Evolutionary conservation across 2,329 filamentous ascomycete genomes (phyloP).

Genomic region (Proliferodiscus dingleyae): DNA sequence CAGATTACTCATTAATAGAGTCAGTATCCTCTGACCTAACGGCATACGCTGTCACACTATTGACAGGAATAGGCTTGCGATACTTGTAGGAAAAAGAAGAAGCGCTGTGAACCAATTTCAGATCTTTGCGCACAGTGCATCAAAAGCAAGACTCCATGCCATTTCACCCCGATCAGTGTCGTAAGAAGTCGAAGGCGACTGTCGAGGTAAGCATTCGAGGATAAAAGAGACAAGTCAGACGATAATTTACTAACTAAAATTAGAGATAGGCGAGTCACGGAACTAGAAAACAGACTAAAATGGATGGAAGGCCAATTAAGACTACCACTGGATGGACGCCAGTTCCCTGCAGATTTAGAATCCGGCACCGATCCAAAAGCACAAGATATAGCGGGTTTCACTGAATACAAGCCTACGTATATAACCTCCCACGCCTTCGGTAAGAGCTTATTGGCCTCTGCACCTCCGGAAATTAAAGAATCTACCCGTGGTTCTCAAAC

Average conservation of each 20-base stretch:
- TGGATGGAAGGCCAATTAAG: conserved; percentile 19
- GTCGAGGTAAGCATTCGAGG: conserved; percentile 19
- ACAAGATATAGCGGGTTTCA: conserved; percentile 3
- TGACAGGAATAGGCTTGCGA: conserved; percentile 23
- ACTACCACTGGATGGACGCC: conserved; percentile 2
- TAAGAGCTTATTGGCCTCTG: not conserved
- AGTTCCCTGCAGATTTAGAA: not conserved
- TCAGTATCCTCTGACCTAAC: conserved; percentile 1
- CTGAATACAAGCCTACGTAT: not conserved
- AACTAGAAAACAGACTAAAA: conserved; percentile 18
- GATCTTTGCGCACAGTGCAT: conserved; percentile 28
- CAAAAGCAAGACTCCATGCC: conserved; percentile 24
- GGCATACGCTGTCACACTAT: not conserved
- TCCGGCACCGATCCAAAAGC: not conserved
- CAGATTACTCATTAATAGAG: conserved; percentile 9
- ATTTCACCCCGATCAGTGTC: conserved; percentile 28
- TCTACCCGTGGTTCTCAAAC: not conserved
- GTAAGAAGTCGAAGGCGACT: conserved; percentile 22
- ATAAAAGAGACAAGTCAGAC: conserved; percentile 1
- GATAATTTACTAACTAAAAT: not conserved
- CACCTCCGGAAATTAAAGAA: not conserved
- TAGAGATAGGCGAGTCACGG: conserved; percentile 18
- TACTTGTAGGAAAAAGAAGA: conserved; percentile 31
- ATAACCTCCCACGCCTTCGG: not conserved
- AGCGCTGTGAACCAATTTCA: conserved; percentile 24